Percentiles rank a stretch among this genome's conserved stretches.
These are phyloP conservation scores for Evernia prunastri DNA, from an alignment of 495 filamentous ascomycete species.

Conservation along the genomic window DNA sequence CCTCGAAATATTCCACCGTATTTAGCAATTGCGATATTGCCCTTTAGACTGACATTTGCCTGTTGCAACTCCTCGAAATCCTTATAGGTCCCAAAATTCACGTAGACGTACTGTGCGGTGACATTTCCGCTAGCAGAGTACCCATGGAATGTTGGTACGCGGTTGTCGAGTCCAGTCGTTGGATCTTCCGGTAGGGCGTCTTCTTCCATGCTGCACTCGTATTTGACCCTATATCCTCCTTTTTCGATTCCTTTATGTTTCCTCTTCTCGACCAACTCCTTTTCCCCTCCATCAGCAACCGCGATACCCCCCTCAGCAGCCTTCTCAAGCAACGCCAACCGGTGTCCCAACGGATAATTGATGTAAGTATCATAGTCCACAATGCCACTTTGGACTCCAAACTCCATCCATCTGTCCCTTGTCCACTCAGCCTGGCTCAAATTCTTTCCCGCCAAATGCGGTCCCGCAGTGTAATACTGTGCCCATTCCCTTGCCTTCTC, in stretches of 20 bases:
- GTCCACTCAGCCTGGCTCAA: conserved; percentile 84
- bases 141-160: conserved; percentile 91
- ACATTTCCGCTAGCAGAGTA: conserved; percentile 91
- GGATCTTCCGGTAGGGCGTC: conserved; percentile 80
- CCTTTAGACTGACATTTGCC: conserved; percentile 66
- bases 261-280: conserved; percentile 11
- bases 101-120: conserved; percentile 74
- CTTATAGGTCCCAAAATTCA: conserved; percentile 78
- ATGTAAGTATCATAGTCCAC: conserved; percentile 82
- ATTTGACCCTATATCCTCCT: conserved; percentile 54
- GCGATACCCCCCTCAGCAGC: conserved; percentile 17
- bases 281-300: conserved; percentile 27
- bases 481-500: conserved; percentile 74
- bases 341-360: conserved; percentile 79
- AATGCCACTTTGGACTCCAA: conserved; percentile 69
- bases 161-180: conserved; percentile 62
- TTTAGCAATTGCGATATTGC: conserved; percentile 81
- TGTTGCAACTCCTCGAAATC: conserved; percentile 80
- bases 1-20: conserved; percentile 87
- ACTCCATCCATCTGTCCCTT: conserved; percentile 73
- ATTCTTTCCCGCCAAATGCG: conserved; percentile 87
- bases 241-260: conserved; percentile 18
- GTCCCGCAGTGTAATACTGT: conserved; percentile 80
- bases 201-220: conserved; percentile 76
- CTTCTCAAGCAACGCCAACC: conserved; percentile 64